These are phyloP conservation scores for Termitomyces bulborhizus DNA, from an alignment of 768 basidiomycete genomes.

Conservation along the genomic window DNA sequence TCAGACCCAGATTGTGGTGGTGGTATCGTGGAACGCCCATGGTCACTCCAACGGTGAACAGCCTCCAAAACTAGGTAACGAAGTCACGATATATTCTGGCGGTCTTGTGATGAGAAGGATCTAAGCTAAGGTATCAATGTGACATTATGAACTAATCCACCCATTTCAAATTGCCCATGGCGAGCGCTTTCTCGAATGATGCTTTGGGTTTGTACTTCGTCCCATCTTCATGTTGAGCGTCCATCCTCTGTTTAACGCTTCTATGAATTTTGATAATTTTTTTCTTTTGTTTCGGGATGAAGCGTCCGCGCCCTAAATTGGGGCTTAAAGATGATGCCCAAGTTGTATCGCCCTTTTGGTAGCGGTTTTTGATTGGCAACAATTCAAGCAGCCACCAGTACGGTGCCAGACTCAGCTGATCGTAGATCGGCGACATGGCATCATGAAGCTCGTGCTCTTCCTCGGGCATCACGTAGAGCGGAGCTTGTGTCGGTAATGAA, in stretches of 20 bases:
- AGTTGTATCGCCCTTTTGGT: conserved; percentile 25
- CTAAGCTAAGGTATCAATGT: no score
- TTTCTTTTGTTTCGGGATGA: conserved; percentile 33
- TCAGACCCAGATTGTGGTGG: no score
- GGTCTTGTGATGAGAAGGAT: no score
- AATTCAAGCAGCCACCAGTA: conserved; percentile 63
- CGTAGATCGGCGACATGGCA: conserved; percentile 40
- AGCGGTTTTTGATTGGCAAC: conserved; percentile 29
- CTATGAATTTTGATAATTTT: conserved; percentile 38
- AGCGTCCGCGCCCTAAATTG: conserved; percentile 33
- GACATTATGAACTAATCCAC: conserved; percentile 4
- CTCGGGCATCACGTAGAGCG: conserved; percentile 19
- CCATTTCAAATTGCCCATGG: conserved; percentile 14
- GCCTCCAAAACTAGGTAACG: no score
- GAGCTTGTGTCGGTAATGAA: neutral
- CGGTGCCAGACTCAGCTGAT: conserved; percentile 35
- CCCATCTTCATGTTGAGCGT: conserved; percentile 32
- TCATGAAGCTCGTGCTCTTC: conserved; percentile 51
- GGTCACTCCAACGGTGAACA: no score
- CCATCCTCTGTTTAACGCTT: conserved; percentile 48
- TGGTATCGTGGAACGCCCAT: no score
- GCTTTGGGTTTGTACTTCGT: conserved; percentile 32
- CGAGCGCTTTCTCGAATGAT: conserved; percentile 20
- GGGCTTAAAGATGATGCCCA: conserved; percentile 21
- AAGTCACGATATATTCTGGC: no score